phyloP scores from a whole-genome alignment of 345 rosid species.

The Euphorbia tirucalli region DNA sequence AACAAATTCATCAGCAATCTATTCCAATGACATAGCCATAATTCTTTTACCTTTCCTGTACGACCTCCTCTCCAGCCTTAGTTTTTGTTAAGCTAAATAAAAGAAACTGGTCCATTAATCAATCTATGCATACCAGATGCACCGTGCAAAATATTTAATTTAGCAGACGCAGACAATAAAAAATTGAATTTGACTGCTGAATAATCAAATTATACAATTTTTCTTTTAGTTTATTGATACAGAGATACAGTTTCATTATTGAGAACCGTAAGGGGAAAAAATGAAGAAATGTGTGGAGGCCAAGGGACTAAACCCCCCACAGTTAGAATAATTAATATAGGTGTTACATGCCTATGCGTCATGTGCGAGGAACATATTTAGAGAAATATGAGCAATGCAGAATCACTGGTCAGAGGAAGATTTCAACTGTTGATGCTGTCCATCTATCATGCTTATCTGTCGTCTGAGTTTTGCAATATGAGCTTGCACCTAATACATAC shows the following conservation, averaged over 20 bases:
- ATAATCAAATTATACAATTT: constrained; percentile 16
- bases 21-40: background rate
- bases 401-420: constrained; percentile 52
- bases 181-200: background rate
- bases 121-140: too few relatives aligned
- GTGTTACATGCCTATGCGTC: constrained; percentile 21
- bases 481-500: constrained; percentile 27
- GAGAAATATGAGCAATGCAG: constrained; percentile 7
- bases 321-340: constrained; percentile 17
- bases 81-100: too few relatives aligned
- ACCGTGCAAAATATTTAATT: background rate
- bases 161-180: background rate
- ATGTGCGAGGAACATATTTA: constrained; percentile 19
- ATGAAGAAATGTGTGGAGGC: background rate
- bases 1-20: background rate
- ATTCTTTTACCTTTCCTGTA: too few relatives aligned
- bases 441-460: constrained; percentile 32
- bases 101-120: too few relatives aligned
- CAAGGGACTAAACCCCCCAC: background rate
- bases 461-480: constrained; percentile 33
- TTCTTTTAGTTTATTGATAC: constrained; percentile 9
- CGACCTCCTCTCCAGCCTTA: too few relatives aligned
- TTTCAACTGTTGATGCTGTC: constrained; percentile 61
- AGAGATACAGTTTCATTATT: constrained; percentile 10
- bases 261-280: background rate